A percentile compares a stretch with the other conserved stretches of the same genome.
Evolutionary conservation across 2,329 filamentous ascomycete species (phyloP).

Genomic region (Pseudogymnoascus sp.): DNA sequence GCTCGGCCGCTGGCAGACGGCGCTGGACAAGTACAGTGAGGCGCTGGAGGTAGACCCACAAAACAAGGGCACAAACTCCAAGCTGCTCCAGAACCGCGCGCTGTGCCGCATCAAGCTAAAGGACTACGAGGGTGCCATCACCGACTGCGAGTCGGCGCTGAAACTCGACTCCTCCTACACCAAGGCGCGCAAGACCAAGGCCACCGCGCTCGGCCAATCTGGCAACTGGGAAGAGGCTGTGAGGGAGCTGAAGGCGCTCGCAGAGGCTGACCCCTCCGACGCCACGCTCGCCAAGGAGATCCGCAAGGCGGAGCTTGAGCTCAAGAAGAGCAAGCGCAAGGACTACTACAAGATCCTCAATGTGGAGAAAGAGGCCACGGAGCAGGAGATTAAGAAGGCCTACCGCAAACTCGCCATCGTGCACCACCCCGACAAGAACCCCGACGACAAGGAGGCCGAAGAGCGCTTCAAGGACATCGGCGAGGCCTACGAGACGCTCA

Average conservation of each 20-base stretch:
- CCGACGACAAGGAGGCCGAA: constrained; percentile 72
- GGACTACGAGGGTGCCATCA: constrained; percentile 71
- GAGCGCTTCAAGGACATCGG: constrained; percentile 96
- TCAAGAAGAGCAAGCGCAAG: constrained; percentile 96
- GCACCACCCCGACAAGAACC: constrained; percentile 97
- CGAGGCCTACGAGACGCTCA: constrained; percentile 93
- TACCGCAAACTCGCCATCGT: constrained; percentile 92
- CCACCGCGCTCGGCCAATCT: constrained; percentile 76
- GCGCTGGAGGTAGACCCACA: constrained; percentile 77
- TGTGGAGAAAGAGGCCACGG: constrained; percentile 74
- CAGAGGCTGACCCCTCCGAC: constrained; percentile 77
- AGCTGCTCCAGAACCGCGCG: constrained; percentile 88
- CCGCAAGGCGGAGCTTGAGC: constrained; percentile 80
- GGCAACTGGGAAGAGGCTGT: constrained; percentile 91
- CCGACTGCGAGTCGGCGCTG: constrained; percentile 78
- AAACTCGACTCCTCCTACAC: constrained; percentile 74
- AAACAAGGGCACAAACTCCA: constrained; percentile 90
- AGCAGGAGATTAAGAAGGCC: constrained; percentile 87
- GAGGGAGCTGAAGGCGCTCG: constrained; percentile 77
- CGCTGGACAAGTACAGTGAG: constrained; percentile 74
- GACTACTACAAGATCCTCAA: constrained; percentile 98
- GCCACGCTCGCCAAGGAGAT: constrained; percentile 75
- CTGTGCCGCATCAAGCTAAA: constrained; percentile 77
- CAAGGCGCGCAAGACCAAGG: constrained; percentile 90
- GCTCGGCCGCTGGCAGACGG: constrained; percentile 66